Conservation (phyloP, 257 asterid species). For the Gentiana dahurica region DNA sequence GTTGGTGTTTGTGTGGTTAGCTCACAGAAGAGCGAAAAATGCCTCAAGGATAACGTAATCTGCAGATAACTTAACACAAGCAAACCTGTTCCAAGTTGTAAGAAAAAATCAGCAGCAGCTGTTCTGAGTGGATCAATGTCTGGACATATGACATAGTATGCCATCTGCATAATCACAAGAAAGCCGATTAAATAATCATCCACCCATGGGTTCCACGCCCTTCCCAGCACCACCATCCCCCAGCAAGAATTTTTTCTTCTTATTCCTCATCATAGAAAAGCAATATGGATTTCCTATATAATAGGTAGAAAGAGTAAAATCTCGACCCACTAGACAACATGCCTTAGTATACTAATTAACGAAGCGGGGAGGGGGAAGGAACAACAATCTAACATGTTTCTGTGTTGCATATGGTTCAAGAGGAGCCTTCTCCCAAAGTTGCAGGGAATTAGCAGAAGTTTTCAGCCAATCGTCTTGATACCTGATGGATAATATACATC, state of each 20-base stretch:
- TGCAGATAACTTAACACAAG: neutral
- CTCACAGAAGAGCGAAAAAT: neutral
- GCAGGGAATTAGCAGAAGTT: slow-evolving; percentile 74
- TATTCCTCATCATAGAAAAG: neutral
- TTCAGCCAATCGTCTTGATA: slow-evolving; percentile 99
- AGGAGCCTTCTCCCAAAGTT: slow-evolving; percentile 98
- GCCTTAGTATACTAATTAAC: neutral
- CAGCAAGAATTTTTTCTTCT: neutral
- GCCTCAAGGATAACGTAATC: no score
- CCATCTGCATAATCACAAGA: slow-evolving; percentile 50
- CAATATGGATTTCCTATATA: neutral
- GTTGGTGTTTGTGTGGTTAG: no score
- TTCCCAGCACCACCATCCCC: neutral
- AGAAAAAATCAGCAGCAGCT: slow-evolving; percentile 92
- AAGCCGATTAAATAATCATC: slow-evolving; percentile 9
- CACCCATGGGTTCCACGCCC: neutral
- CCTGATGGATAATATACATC: slow-evolving; percentile 30
- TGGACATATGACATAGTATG: slow-evolving; percentile 92
- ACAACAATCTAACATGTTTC: slow-evolving; percentile 55
- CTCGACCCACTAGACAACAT: slow-evolving; percentile 1
- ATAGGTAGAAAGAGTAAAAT: neutral
- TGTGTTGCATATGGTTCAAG: slow-evolving; percentile 94
- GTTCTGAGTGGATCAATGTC: slow-evolving; percentile 84
- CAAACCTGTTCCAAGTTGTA: slow-evolving; percentile 98
- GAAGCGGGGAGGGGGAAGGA: slow-evolving; percentile 7